phyloP scores from a whole-genome alignment of 768 basidiomycete species.

The Auriscalpium microsporum region DNA sequence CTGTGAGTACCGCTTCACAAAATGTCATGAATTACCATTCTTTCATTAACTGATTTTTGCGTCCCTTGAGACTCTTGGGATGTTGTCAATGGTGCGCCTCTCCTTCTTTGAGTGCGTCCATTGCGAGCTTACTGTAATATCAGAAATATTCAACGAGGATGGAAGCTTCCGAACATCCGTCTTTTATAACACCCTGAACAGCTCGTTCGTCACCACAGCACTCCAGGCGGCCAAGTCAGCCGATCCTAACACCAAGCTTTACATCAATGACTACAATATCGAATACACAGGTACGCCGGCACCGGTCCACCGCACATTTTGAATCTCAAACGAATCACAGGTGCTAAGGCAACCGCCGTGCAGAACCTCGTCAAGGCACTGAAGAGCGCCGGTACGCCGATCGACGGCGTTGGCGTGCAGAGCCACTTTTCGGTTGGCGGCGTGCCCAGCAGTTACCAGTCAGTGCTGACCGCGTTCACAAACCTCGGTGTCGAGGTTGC shows the following conservation, averaged over 20 bases:
- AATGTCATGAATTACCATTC: too few relatives aligned
- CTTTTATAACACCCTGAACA: slow-evolving; percentile 43
- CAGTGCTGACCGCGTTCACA: slow-evolving; percentile 43
- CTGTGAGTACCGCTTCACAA: slow-evolving; percentile 8
- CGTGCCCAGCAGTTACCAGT: slow-evolving; percentile 32
- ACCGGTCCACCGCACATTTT: neutral
- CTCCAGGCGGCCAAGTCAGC: slow-evolving; percentile 44
- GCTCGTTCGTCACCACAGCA: slow-evolving; percentile 40
- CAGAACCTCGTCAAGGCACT: slow-evolving; percentile 43
- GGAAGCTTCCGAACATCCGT: slow-evolving; percentile 49
- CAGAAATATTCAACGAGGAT: slow-evolving; percentile 50
- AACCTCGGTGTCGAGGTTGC: slow-evolving; percentile 61
- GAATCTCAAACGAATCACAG: slow-evolving; percentile 11
- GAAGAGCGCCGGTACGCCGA: slow-evolving; percentile 37
- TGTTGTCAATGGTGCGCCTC: slow-evolving; percentile 36
- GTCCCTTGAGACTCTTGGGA: slow-evolving; percentile 34
- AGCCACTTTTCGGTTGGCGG: slow-evolving; percentile 51
- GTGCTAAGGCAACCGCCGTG: slow-evolving; percentile 49
- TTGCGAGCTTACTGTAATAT: too few relatives aligned
- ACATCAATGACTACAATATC: slow-evolving; percentile 37
- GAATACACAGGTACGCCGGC: slow-evolving; percentile 18
- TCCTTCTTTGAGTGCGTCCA: neutral
- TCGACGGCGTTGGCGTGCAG: slow-evolving; percentile 58
- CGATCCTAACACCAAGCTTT: slow-evolving; percentile 49
- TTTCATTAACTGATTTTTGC: too few relatives aligned